Conservation (phyloP, 495 filamentous ascomycete genomes). For the Penicillium samsonianum region DNA sequence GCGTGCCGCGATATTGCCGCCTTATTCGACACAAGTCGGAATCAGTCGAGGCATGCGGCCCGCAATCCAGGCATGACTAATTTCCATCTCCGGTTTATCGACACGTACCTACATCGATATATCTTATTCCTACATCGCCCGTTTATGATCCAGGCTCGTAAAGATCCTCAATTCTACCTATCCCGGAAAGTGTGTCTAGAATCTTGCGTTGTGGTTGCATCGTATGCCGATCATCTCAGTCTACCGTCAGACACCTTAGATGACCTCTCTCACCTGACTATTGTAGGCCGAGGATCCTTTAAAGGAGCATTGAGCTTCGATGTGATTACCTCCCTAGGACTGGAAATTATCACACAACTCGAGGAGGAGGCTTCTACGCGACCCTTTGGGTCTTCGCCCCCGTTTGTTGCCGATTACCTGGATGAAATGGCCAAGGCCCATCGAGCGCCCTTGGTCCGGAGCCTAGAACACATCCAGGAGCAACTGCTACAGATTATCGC, state of each 20-base stretch:
- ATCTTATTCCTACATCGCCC: constrained; percentile 47
- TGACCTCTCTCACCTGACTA: constrained; percentile 16
- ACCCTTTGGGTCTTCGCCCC: no score
- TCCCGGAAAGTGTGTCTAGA: constrained; percentile 52
- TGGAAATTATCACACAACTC: constrained; percentile 28
- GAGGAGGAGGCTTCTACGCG: no score
- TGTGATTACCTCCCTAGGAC: constrained; percentile 22
- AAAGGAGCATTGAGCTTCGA: constrained; percentile 28
- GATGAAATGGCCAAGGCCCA: no score
- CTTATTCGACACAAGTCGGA: no score
- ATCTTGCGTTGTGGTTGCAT: constrained; percentile 24
- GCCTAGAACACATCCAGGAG: no score
- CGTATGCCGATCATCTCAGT: constrained; percentile 18
- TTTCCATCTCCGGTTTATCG: no score
- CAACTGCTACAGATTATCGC: no score
- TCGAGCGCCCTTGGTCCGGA: no score
- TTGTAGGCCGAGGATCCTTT: constrained; percentile 19
- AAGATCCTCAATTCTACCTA: constrained; percentile 47
- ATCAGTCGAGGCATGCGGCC: no score
- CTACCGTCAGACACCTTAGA: constrained; percentile 12
- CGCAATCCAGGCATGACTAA: no score
- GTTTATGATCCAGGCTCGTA: constrained; percentile 43
- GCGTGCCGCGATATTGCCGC: no score
- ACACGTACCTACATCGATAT: constrained; percentile 39
- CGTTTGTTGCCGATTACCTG: no score